A percentile compares a stretch with the other conserved stretches of the same genome.
Conservation (phyloP, 495 filamentous ascomycete genomes). For the Lepidopterella palustris region DNA sequence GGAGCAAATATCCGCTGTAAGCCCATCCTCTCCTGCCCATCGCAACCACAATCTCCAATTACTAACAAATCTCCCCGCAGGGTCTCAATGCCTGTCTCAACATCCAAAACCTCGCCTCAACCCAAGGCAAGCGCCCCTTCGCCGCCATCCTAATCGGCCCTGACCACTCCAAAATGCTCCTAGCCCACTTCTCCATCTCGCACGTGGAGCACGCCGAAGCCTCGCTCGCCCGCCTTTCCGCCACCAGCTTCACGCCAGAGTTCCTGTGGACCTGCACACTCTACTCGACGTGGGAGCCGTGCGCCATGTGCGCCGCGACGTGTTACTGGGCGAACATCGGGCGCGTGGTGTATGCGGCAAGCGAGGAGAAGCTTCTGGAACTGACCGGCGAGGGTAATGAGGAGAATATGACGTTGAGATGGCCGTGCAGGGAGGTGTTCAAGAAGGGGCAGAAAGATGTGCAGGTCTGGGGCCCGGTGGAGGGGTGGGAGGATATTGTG, state of each 20-base stretch:
- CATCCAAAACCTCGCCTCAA: background rate
- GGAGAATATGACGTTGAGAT: constrained; percentile 49
- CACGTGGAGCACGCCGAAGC: constrained; percentile 49
- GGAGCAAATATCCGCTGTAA: no score
- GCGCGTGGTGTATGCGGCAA: constrained; percentile 47
- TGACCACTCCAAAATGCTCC: background rate
- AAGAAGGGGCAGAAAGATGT: background rate
- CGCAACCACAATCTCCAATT: no score
- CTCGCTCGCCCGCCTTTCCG: constrained; percentile 46
- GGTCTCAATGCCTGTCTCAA: background rate
- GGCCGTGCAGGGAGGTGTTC: constrained; percentile 43
- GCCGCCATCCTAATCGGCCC: background rate
- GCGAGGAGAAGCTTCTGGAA: constrained; percentile 42
- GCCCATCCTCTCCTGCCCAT: no score
- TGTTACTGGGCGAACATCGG: constrained; percentile 53
- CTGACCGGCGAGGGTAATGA: constrained; percentile 45
- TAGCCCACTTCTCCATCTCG: constrained; percentile 9
- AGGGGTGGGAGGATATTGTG: background rate
- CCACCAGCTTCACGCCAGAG: constrained; percentile 44
- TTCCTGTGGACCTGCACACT: constrained; percentile 47
- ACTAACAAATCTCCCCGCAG: background rate
- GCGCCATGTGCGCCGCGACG: constrained; percentile 48
- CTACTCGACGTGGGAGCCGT: constrained; percentile 52
- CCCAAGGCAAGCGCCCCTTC: background rate
- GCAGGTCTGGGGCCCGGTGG: background rate